Conservation (phyloP, 2,329 filamentous ascomycete genomes). For the Ascochyta rabiei region DNA sequence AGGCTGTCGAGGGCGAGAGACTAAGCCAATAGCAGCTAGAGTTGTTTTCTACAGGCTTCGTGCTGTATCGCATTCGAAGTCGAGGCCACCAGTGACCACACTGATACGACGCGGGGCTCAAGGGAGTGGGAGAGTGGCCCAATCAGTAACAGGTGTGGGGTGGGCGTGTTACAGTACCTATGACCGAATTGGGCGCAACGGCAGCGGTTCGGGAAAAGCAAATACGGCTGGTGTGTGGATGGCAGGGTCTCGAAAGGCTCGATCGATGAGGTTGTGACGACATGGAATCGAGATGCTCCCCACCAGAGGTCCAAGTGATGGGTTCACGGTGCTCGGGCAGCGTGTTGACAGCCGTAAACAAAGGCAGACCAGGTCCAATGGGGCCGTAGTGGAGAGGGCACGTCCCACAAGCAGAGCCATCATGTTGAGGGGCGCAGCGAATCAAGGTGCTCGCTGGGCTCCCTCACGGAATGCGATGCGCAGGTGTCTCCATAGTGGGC, state of each 20-base stretch:
- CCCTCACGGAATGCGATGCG: conserved; percentile 11
- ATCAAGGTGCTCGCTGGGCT: conserved; percentile 21
- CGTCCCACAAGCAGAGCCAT: conserved; percentile 28
- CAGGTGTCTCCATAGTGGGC: conserved; percentile 10
- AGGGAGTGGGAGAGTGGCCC: conserved; percentile 14
- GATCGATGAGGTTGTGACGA: conserved; percentile 17
- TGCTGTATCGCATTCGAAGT: conserved; percentile 21
- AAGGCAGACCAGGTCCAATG: background rate
- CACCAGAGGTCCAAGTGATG: background rate
- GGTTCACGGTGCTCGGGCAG: background rate
- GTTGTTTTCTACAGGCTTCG: conserved; percentile 12
- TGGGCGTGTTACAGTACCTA: conserved; percentile 15
- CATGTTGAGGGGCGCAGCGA: conserved; percentile 26
- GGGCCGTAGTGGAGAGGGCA: conserved; percentile 24
- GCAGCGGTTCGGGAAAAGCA: conserved; percentile 24
- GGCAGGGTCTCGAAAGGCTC: conserved; percentile 14
- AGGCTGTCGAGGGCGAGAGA: background rate
- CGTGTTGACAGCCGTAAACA: conserved; percentile 14
- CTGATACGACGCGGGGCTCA: conserved; percentile 12
- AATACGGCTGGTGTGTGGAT: conserved; percentile 37
- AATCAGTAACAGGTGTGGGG: conserved; percentile 27
- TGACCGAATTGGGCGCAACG: conserved; percentile 23
- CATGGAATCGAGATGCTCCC: conserved; percentile 3
- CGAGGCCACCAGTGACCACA: conserved; percentile 10
- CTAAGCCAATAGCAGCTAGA: background rate